phyloP scores from a whole-genome alignment of 495 filamentous ascomycete genomes.

The Aspergillus asperescens region DNA sequence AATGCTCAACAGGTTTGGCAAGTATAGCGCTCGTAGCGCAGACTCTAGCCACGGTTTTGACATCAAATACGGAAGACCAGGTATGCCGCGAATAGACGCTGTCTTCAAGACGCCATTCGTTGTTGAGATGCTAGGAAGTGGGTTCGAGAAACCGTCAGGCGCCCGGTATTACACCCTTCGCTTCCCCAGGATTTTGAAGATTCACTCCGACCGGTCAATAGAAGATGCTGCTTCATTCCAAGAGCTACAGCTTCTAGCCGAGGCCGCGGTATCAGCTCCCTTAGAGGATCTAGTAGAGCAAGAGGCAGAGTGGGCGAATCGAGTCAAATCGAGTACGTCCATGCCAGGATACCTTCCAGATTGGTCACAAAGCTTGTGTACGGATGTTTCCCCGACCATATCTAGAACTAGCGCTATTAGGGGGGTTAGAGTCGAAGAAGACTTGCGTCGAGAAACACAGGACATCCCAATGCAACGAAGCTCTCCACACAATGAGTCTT shows the following conservation, averaged over 20 bases:
- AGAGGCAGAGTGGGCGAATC: slow-evolving; percentile 49
- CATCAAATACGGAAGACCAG: slow-evolving; percentile 28
- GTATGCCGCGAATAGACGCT: slow-evolving; percentile 33
- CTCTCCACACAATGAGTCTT: background rate
- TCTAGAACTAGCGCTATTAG: background rate
- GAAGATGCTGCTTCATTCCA: slow-evolving; percentile 50
- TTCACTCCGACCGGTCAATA: slow-evolving; percentile 55
- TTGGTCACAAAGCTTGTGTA: slow-evolving; percentile 26
- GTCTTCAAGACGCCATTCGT: slow-evolving; percentile 59
- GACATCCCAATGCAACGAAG: too few species aligned
- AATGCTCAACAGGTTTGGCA: slow-evolving; percentile 48
- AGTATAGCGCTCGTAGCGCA: slow-evolving; percentile 29
- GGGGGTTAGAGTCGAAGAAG: background rate
- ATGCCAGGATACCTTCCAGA: slow-evolving; percentile 24
- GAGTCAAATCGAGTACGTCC: slow-evolving; percentile 45
- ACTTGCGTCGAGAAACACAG: background rate
- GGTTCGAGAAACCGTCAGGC: slow-evolving; percentile 58
- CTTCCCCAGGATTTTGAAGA: slow-evolving; percentile 58
- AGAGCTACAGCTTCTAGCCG: slow-evolving; percentile 53
- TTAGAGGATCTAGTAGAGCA: slow-evolving; percentile 44
- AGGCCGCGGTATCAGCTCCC: slow-evolving; percentile 38
- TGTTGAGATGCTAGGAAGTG: slow-evolving; percentile 58
- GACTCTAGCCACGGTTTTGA: slow-evolving; percentile 29
- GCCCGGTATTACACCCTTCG: slow-evolving; percentile 55
- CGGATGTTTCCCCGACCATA: slow-evolving; percentile 14